Base-by-base conservation (phyloP, 371 early-diverging fungal species). In the Mortierella sp. region DNA sequence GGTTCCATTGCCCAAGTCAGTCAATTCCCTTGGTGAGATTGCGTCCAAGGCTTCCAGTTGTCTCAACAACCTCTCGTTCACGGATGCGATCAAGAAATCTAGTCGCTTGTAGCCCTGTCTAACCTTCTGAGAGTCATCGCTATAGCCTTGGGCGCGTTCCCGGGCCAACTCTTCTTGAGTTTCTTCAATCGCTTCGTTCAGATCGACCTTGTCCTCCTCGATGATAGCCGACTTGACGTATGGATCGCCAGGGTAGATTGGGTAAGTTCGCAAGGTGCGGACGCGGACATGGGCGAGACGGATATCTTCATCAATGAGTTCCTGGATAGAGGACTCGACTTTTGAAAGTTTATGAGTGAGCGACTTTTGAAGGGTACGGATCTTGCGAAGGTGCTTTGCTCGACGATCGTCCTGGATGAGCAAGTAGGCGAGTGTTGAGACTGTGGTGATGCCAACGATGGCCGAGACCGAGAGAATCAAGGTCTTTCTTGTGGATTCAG, bases 341-440 rank as follows among this genome's bases (percentile, higher is more conserved):
- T 68, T 70, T 59, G 28, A n/a, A 58, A 71, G 61, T 24, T 70
- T 65, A 33, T 60, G 55, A 32, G 24, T 15, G 24, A 74, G 71
- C 0, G 52, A 21, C 58, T 71, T 74, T 61, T 80, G 80, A 21
- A 59, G 65, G 16, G 71, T 21, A 2, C 69, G 63, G 65, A 80
- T 36, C 33, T 60, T 50, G 58, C 80, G 74, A 15, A 53, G 75
- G 60, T 80, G 80, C 52, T 80, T 74, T 41, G 71, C 75, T 11
- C 58, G 67, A n/a, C 70, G 74, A 55, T 80, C 80, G 69, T 80
- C 80, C 50, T 80, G 80, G 66, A 80, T 80, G 32, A 80, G 71
- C 1, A 74, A 45, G 69, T 80, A 71, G 47, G 71, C 80, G 6
- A 80, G 38, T 9, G 80, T 59, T 1, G 71, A 68, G 58, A 74